phyloP scores from a whole-genome alignment of 176 grass and related monocot genomes.

The Triticum dicoccoides region DNA sequence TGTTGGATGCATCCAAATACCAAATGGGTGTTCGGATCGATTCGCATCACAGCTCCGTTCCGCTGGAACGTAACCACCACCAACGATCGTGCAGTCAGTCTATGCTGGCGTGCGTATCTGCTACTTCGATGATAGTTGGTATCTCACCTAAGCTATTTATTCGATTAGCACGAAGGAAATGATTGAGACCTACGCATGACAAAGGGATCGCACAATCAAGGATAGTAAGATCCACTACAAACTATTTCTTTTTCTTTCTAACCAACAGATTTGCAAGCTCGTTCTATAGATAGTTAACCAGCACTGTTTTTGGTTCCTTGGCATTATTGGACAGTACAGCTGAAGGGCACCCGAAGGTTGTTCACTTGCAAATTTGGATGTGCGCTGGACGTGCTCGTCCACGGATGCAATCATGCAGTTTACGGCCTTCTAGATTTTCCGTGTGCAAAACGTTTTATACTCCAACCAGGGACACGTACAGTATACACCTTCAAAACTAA shows the following conservation, averaged over 20 bases:
- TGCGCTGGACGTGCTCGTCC: background rate
- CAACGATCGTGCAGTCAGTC: background rate
- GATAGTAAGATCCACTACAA: background rate
- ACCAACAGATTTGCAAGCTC: background rate
- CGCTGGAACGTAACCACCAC: background rate
- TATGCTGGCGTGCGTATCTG: background rate
- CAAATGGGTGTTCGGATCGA: background rate
- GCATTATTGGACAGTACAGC: background rate
- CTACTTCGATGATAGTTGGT: background rate
- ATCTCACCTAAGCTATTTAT: background rate
- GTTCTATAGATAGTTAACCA: background rate
- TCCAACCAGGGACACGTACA: background rate
- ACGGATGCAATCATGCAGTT: background rate
- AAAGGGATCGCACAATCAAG: background rate
- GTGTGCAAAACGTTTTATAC: slow-evolving; percentile 15
- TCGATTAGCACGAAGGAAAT: background rate
- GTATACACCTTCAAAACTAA: too few relatives aligned
- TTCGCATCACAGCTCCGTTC: background rate
- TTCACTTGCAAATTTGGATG: background rate
- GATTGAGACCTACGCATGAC: background rate
- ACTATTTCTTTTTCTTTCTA: background rate
- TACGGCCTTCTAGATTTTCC: too few relatives aligned
- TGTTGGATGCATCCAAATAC: background rate
- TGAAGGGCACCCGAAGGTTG: background rate
- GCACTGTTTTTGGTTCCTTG: too few relatives aligned